Conservation (phyloP, 2,329 filamentous ascomycete genomes). For the Arachnomyces sp. region DNA sequence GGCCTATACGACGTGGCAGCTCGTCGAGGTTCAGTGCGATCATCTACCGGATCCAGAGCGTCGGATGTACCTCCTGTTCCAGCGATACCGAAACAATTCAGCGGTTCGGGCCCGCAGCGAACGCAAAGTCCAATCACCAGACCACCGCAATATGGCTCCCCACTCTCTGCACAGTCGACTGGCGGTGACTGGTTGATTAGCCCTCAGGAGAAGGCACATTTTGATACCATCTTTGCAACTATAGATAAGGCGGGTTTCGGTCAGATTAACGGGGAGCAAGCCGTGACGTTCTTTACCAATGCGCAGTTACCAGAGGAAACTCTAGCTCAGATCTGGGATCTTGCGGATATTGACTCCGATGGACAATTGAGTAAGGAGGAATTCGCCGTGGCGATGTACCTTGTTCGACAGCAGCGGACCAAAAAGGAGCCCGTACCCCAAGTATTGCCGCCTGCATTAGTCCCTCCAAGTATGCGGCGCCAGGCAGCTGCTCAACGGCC, state of each 20-base stretch:
- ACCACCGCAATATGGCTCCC: conserved; percentile 42
- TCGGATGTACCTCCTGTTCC: conserved; percentile 53
- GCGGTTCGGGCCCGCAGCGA: conserved; percentile 51
- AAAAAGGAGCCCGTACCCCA: conserved; percentile 65
- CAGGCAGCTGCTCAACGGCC: conserved; percentile 32
- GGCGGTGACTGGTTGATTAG: conserved; percentile 74
- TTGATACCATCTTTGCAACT: conserved; percentile 76
- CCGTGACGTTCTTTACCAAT: conserved; percentile 87
- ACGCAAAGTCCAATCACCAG: conserved; percentile 55
- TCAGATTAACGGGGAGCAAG: conserved; percentile 86
- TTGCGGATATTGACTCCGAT: conserved; percentile 87
- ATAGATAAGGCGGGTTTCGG: conserved; percentile 76
- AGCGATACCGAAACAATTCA: conserved; percentile 76
- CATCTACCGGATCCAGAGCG: conserved; percentile 46
- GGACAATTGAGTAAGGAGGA: conserved; percentile 80
- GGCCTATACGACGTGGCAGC: conserved; percentile 86
- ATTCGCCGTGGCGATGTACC: conserved; percentile 94
- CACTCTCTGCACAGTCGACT: conserved; percentile 47
- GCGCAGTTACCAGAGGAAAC: conserved; percentile 82
- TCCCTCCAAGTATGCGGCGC: conserved; percentile 77
- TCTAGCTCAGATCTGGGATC: conserved; percentile 92
- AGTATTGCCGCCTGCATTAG: conserved; percentile 68
- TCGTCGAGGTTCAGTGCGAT: conserved; percentile 50
- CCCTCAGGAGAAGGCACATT: conserved; percentile 75
- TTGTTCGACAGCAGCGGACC: conserved; percentile 82